A percentile compares a stretch with the other conserved stretches of the same genome.
Conservation (phyloP, 176 grass and related monocot species). For the Lolium multiflorum region DNA sequence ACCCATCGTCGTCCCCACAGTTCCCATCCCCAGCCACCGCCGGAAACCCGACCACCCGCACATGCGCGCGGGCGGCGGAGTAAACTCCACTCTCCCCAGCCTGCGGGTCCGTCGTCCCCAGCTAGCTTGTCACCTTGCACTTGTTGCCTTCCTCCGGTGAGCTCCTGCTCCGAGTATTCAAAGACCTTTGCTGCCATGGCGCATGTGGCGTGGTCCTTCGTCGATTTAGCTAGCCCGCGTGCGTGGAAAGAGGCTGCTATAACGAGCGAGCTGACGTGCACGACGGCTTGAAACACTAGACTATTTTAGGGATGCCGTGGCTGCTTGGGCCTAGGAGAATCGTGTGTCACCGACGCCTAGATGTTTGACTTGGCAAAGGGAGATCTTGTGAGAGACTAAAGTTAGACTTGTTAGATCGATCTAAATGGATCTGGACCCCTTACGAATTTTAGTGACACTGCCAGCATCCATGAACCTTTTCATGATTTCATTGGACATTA, state of each 20-base stretch:
- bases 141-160: constrained; percentile 27
- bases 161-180: constrained; percentile 33
- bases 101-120: no score
- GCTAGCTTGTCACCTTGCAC: constrained; percentile 30
- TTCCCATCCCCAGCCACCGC: background rate
- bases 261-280: background rate
- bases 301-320: background rate
- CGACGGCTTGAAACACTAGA: background rate
- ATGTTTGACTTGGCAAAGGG: background rate
- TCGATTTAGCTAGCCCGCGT: background rate
- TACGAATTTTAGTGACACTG: background rate
- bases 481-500: background rate
- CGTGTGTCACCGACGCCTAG: background rate
- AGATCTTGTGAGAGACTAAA: background rate
- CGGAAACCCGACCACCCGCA: constrained; percentile 24
- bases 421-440: background rate
- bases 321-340: background rate
- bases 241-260: constrained; percentile 3
- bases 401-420: background rate
- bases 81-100: background rate
- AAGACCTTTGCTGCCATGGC: constrained; percentile 11
- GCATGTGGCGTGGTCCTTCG: background rate
- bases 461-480: background rate
- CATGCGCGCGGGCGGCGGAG: constrained; percentile 20
- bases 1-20: background rate